Conservation (phyloP, 1,284 basidiomycete genomes). For the Tetrapyrgos nigripes region DNA sequence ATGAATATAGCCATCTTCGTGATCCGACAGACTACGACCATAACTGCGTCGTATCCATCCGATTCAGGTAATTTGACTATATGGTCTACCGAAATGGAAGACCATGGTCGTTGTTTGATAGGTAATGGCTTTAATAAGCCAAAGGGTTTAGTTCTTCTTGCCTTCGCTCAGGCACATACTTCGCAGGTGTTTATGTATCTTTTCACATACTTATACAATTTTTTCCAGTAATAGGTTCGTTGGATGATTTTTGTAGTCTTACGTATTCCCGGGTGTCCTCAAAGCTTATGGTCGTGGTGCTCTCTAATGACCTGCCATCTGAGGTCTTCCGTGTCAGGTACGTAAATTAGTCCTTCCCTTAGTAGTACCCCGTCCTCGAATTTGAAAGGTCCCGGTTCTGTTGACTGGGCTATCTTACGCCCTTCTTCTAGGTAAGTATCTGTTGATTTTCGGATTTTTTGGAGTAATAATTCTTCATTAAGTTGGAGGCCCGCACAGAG, state of each 20-base stretch:
- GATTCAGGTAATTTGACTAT: constrained; percentile 33
- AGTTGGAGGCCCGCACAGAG: neutral
- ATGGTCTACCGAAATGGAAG: constrained; percentile 1
- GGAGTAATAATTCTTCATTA: neutral
- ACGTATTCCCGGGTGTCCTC: constrained; percentile 38
- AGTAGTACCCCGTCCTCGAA: constrained; percentile 19
- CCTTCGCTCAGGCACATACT: neutral
- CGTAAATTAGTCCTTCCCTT: constrained; percentile 5
- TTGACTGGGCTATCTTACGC: neutral
- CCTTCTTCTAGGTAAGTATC: neutral
- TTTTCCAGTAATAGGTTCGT: constrained; percentile 28
- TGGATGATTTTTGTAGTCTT: constrained; percentile 31
- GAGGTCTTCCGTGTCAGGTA: constrained; percentile 11
- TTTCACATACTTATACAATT: constrained; percentile 15
- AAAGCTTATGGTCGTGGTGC: constrained; percentile 15
- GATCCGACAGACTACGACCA: constrained; percentile 27
- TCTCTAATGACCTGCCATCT: neutral
- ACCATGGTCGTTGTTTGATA: constrained; percentile 4
- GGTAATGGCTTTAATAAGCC: constrained; percentile 9
- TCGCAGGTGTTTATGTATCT: constrained; percentile 24
- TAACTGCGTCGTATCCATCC: constrained; percentile 33
- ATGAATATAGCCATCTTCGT: neutral
- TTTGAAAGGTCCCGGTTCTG: constrained; percentile 14
- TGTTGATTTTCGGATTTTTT: neutral
- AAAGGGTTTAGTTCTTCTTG: neutral